Evolutionary conservation across 2,329 filamentous ascomycete genomes (phyloP), one percentile per base, ranked within the genome.

Genomic region (Lachnellula occidentalis): DNA sequence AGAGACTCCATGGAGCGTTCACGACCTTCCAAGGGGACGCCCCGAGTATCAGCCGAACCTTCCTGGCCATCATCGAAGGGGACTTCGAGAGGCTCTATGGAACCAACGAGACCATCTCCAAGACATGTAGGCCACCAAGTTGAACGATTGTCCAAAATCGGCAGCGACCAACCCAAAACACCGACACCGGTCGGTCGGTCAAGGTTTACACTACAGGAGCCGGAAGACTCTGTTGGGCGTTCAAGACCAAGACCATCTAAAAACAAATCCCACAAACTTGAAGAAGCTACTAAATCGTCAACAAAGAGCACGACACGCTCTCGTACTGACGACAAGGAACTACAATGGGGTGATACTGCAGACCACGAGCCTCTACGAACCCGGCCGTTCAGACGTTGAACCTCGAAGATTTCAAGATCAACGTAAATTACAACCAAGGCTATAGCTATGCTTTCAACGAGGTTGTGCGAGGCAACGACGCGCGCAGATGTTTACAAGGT

Each of bases 321-420:
- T 7, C 15, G 34, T 31, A n/a, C 11, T 36, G n/a, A 45, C 11
- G 41, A 41, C 19, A 34, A 34, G 7, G 43, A 41, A 15, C 15
- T 17, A 12, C 15, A 11, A 15, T 21, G 21, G 45, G 51, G 41
- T 39, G 31, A 61, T 45, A 37, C 57, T 22, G 55, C 56, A 7
- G 53, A 69, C 24, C 61, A 69, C 17, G 68, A 70, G 56, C 71
- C 71, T 19, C 65, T 77, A 11, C 73, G 78, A 21, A 50, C 66
- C 19, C 71, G 70, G 24, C 70, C 74, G 43, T 77, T 4, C 53
- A 66, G 14, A 66, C 69, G 24, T 71, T 82, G 4, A 67, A 59
- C 12, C 64, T 76, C 1, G 69, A 73, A 21, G 78, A 87, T 70
- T 89, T 88, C 73, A 86, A 80, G 63, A 74, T 86, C 56, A 88